phyloP scores from a whole-genome alignment of 805 yeast genomes.

The Lipomyces sp. region DNA sequence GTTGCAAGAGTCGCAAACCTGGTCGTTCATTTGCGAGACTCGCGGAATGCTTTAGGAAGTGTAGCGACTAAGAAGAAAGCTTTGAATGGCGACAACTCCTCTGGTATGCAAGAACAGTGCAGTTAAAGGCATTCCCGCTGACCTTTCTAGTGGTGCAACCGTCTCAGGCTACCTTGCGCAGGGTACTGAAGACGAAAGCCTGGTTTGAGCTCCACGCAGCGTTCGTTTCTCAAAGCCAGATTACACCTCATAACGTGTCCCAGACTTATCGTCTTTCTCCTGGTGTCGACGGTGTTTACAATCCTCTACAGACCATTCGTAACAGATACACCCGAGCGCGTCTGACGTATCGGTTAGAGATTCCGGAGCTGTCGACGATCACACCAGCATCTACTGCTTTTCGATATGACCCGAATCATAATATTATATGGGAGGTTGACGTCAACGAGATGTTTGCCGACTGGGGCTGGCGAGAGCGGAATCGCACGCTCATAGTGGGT shows the following conservation, averaged over 20 bases:
- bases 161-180: conserved; percentile 27
- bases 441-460: conserved; percentile 34
- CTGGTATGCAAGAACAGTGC: not conserved
- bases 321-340: conserved; percentile 26
- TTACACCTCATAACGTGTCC: conserved; percentile 2
- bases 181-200: conserved; percentile 29
- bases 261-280: conserved; percentile 6
- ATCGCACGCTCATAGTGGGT: conserved; percentile 29
- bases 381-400: conserved; percentile 32
- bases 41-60: conserved; percentile 6
- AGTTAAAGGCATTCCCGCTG: not conserved
- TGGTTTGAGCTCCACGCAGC: conserved; percentile 34
- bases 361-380: conserved; percentile 14
- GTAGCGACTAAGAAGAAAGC: not conserved
- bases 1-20: conserved; percentile 31
- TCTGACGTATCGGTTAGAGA: conserved; percentile 15
- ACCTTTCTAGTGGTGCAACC: conserved; percentile 13
- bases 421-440: conserved; percentile 35
- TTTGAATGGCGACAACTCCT: not conserved
- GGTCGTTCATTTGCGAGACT: conserved; percentile 31
- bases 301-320: conserved; percentile 37
- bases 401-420: conserved; percentile 13
- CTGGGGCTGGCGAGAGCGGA: conserved; percentile 36
- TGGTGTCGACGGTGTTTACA: conserved; percentile 38
- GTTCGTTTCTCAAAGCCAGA: conserved; percentile 23